Base-by-base conservation (phyloP, 495 filamentous ascomycete species). In the Astrocystis sublimbata region DNA sequence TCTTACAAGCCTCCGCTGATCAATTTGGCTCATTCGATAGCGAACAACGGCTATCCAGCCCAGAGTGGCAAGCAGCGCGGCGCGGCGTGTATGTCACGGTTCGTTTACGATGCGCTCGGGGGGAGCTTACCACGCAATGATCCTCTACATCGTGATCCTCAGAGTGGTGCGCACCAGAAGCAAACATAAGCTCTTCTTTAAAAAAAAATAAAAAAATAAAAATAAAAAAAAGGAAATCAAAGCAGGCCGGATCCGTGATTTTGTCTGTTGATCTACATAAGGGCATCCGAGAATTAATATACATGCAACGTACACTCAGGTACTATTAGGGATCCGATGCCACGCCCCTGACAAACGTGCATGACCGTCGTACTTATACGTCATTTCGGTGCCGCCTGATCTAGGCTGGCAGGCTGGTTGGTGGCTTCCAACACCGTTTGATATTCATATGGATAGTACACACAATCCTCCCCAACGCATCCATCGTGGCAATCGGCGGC, bases 231-330 rank as follows among this genome's bases (percentile, higher is more conserved):
- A n/a, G n/a, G n/a, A n/a, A n/a, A n/a, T 12, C 38, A 19, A 12
- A 31, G 6, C 36, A 26, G 26, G 49, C n/a, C 49, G 47, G 19
- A 26, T 45, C 49, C 50, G 49, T 43, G 9, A 6, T 40, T 49
- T 26, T 28, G 52, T 61, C 38, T 53, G n/a, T 52, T 49, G 36
- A 61, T 53, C 58, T 31, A 53, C 38, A 43, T 53, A 53, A n/a
- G n/a, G n/a, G n/a, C n/a, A n/a, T 61, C 58, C 58, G 47, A 53
- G 38, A 53, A 8, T 30, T 49, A n/a, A n/a, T n/a, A n/a, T n/a
- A n/a, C n/a, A n/a, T n/a, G n/a, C n/a, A n/a, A n/a, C n/a, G n/a
- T 17, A 15, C 17, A 31, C 46, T 31, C 17, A 17, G 24, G 23
- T 43, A 43, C n/a, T n/a, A n/a, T n/a, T 23, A 53, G 47, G 53